Conservation (phyloP, 2,329 filamentous ascomycete species). For the Pochonia chlamydosporia region DNA sequence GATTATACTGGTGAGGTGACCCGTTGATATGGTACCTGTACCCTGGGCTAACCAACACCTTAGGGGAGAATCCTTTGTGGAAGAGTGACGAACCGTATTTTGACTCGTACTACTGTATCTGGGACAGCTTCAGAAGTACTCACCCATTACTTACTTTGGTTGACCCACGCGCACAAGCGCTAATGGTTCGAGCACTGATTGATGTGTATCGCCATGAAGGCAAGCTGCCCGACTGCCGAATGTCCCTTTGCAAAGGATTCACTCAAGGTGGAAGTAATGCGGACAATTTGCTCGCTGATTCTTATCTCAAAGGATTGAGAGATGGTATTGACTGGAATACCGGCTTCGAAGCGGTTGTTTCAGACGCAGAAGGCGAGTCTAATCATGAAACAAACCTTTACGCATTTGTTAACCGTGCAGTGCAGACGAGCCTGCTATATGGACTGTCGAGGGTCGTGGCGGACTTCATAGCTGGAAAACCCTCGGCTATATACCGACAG, state of each 20-base stretch:
- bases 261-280: slow-evolving; percentile 75
- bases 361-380: slow-evolving; percentile 56
- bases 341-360: slow-evolving; percentile 67
- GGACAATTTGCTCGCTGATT: slow-evolving; percentile 64
- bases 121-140: slow-evolving; percentile 68
- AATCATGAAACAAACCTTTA: background rate
- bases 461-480: slow-evolving; percentile 66
- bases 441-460: slow-evolving; percentile 66
- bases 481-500: slow-evolving; percentile 64
- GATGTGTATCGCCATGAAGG: slow-evolving; percentile 66
- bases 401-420: slow-evolving; percentile 26
- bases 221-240: slow-evolving; percentile 69
- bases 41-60: slow-evolving; percentile 15
- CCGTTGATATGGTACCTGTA: background rate
- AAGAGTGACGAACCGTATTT: slow-evolving; percentile 66
- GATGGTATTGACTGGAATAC: slow-evolving; percentile 62
- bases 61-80: slow-evolving; percentile 67
- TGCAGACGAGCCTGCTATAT: slow-evolving; percentile 47
- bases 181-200: slow-evolving; percentile 65
- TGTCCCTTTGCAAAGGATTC: slow-evolving; percentile 70
- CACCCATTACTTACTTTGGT: slow-evolving; percentile 67
- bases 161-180: slow-evolving; percentile 60
- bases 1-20: slow-evolving; percentile 52
- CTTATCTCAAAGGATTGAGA: slow-evolving; percentile 64
- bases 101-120: slow-evolving; percentile 64